Evolutionary conservation across 2,329 filamentous ascomycete genomes (phyloP).

Genomic region (Fusarium sp.): DNA sequence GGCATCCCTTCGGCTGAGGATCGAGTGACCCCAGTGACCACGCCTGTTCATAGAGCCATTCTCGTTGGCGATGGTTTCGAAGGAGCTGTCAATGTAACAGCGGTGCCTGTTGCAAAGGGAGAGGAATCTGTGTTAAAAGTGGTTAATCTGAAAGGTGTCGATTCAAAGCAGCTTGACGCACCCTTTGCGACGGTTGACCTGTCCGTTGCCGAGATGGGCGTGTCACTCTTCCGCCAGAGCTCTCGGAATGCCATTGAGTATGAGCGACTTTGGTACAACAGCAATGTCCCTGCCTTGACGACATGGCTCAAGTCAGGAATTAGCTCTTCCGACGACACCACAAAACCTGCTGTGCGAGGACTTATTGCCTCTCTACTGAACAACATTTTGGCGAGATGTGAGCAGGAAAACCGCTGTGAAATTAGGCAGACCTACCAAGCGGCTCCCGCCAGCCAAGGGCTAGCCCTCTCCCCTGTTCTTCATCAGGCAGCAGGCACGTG

Average conservation of each 20-base stretch:
- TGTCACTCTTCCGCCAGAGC: slow-evolving; percentile 75
- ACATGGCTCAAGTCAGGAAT: slow-evolving; percentile 72
- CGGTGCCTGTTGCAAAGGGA: slow-evolving; percentile 54
- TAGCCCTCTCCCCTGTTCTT: slow-evolving; percentile 59
- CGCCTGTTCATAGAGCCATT: slow-evolving; percentile 86
- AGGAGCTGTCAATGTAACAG: slow-evolving; percentile 68
- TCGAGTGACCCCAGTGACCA: slow-evolving; percentile 74
- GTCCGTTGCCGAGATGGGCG: slow-evolving; percentile 68
- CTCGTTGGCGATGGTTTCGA: slow-evolving; percentile 78
- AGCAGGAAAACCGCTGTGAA: slow-evolving; percentile 55
- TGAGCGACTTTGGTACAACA: slow-evolving; percentile 78
- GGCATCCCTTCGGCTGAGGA: slow-evolving; percentile 75
- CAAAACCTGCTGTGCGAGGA: slow-evolving; percentile 73
- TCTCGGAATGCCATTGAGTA: slow-evolving; percentile 77
- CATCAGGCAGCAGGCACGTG: slow-evolving; percentile 72
- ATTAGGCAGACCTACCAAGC: slow-evolving; percentile 50
- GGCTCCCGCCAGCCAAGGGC: slow-evolving; percentile 25
- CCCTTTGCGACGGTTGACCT: slow-evolving; percentile 72
- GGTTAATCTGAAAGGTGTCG: slow-evolving; percentile 65
- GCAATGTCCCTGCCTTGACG: slow-evolving; percentile 72
- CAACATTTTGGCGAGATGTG: slow-evolving; percentile 62
- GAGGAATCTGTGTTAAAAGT: slow-evolving; percentile 62
- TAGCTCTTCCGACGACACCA: slow-evolving; percentile 53
- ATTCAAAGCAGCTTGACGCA: slow-evolving; percentile 49
- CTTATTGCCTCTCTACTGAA: slow-evolving; percentile 76